phyloP scores from a whole-genome alignment of 2,329 filamentous ascomycete species.

The Fusarium stilboides region DNA sequence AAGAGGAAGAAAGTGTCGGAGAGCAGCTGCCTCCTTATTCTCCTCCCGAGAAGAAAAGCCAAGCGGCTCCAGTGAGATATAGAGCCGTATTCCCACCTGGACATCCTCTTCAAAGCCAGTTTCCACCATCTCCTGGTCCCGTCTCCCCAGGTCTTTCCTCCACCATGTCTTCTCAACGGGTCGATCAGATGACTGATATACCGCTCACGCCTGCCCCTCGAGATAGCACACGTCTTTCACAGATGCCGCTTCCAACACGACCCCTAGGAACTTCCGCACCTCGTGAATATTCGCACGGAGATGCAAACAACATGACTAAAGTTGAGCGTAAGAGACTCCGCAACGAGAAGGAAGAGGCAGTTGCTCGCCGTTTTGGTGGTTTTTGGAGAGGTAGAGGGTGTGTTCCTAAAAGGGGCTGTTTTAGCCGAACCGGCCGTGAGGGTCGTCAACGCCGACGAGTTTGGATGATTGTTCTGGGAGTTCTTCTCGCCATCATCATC shows the following conservation, averaged over 20 bases:
- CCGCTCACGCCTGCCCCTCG: constrained; percentile 63
- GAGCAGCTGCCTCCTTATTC: constrained; percentile 71
- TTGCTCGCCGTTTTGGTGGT: constrained; percentile 70
- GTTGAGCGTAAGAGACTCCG: constrained; percentile 68
- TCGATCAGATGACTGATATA: constrained; percentile 73
- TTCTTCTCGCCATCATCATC: constrained; percentile 69
- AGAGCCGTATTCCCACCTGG: constrained; percentile 71
- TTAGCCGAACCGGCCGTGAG: constrained; percentile 74
- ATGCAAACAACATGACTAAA: constrained; percentile 60
- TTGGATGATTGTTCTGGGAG: constrained; percentile 67
- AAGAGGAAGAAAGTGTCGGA: constrained; percentile 52
- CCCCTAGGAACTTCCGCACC: constrained; percentile 63
- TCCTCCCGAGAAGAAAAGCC: constrained; percentile 57
- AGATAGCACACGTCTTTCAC: constrained; percentile 33
- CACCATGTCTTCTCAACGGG: constrained; percentile 74
- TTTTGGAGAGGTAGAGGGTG: constrained; percentile 77
- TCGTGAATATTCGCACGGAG: constrained; percentile 60
- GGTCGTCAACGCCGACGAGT: constrained; percentile 74
- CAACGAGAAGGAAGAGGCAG: constrained; percentile 76
- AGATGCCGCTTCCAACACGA: constrained; percentile 59
- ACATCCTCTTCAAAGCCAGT: constrained; percentile 62
- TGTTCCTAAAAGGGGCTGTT: constrained; percentile 74
- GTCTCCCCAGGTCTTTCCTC: constrained; percentile 74
- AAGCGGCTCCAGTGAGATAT: constrained; percentile 63
- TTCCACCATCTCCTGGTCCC: constrained; percentile 72